Evolutionary conservation across 2,329 filamentous ascomycete species (phyloP).

Genomic region (Cladosporium sp.): DNA sequence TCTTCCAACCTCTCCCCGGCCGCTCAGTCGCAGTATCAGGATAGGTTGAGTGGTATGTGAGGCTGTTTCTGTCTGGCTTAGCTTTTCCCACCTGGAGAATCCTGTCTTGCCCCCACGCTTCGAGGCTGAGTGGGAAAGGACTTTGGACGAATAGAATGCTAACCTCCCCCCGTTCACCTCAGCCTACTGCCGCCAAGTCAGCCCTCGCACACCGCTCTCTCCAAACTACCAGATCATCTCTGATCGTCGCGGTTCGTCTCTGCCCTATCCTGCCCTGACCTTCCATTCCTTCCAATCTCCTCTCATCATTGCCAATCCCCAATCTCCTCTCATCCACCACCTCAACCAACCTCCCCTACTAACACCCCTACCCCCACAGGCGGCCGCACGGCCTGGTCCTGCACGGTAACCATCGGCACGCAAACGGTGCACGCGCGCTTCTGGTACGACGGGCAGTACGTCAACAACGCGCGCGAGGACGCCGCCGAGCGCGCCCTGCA

Average conservation of each 20-base stretch:
- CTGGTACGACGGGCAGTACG: constrained; percentile 86
- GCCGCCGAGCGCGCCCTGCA: constrained; percentile 76
- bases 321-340: background rate
- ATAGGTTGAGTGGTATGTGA: constrained; percentile 30
- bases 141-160: background rate
- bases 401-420: constrained; percentile 67
- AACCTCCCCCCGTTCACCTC: background rate
- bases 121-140: background rate
- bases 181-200: constrained; percentile 11
- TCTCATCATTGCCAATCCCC: too few relatives aligned
- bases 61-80: background rate
- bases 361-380: constrained; percentile 45
- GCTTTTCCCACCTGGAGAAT: too few relatives aligned
- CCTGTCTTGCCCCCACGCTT: background rate
- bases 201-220: constrained; percentile 11
- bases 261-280: constrained; percentile 11
- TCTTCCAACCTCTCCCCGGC: constrained; percentile 1
- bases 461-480: constrained; percentile 85
- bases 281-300: too few relatives aligned
- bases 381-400: constrained; percentile 87
- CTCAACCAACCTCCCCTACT: background rate
- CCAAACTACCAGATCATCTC: constrained; percentile 62
- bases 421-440: constrained; percentile 65
- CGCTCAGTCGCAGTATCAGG: constrained; percentile 27
- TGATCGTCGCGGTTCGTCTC: constrained; percentile 62